Evolutionary conservation across 306 rosid genomes (phyloP).

Genomic region (Arachis hypogaea): DNA sequence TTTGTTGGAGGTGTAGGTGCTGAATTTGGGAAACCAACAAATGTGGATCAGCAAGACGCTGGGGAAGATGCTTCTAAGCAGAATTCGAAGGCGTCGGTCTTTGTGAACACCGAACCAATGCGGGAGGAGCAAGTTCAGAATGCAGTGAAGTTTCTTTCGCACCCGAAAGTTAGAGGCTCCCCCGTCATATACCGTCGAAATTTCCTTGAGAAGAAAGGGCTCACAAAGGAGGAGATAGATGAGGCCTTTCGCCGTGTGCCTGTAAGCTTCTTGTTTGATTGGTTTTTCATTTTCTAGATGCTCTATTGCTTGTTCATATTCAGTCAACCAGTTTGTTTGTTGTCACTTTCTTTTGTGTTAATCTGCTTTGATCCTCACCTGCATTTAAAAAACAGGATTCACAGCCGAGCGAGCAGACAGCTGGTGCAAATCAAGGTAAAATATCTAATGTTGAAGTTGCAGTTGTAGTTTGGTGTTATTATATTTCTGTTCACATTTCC

Average conservation of each 20-base stretch:
- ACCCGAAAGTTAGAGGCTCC: constrained; percentile 82
- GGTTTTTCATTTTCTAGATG: background rate
- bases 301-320: background rate
- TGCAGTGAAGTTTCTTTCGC: constrained; percentile 81
- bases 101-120: constrained; percentile 75
- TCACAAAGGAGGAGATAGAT: constrained; percentile 91
- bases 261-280: constrained; percentile 46
- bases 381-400: constrained; percentile 60
- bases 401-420: constrained; percentile 53
- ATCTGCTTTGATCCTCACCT: constrained; percentile 9
- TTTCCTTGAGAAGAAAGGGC: constrained; percentile 87
- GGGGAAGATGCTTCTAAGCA: constrained; percentile 50
- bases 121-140: constrained; percentile 91
- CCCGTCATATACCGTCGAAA: constrained; percentile 76
- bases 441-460: constrained; percentile 14
- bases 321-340: background rate
- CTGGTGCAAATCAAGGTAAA: constrained; percentile 64
- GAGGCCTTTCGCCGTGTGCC: constrained; percentile 87
- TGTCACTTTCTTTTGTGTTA: constrained; percentile 20
- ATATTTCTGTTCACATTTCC: background rate
- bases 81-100: constrained; percentile 55
- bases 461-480: constrained; percentile 15
- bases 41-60: constrained; percentile 50
- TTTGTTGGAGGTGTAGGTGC: constrained; percentile 31
- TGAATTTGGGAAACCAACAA: constrained; percentile 43